Conservation (phyloP, 2,329 filamentous ascomycete genomes). For the Fusarium hainanense region DNA sequence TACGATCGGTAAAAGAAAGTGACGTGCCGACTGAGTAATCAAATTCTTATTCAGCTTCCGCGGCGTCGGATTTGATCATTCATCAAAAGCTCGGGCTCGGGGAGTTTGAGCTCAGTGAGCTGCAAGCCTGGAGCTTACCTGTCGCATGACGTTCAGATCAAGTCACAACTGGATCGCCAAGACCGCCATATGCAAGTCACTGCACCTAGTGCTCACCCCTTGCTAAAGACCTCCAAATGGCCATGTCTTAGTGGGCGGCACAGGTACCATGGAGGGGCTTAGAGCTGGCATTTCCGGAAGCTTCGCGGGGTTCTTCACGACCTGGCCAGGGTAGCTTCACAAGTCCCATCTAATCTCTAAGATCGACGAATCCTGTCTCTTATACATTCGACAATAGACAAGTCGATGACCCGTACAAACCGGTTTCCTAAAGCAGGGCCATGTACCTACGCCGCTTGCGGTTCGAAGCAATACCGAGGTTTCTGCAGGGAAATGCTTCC, state of each 20-base stretch:
- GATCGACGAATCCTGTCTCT: slow-evolving; percentile 35
- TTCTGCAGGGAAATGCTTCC: slow-evolving; percentile 6
- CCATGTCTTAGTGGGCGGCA: slow-evolving; percentile 17
- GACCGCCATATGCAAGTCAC: slow-evolving; percentile 34
- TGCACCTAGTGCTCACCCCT: slow-evolving; percentile 30
- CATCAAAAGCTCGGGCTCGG: slow-evolving; percentile 5
- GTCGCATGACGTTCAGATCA: slow-evolving; percentile 43
- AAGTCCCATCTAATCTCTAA: slow-evolving; percentile 31
- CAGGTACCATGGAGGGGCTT: slow-evolving; percentile 12
- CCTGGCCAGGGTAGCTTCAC: slow-evolving; percentile 8
- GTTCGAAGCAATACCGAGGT: slow-evolving; percentile 10
- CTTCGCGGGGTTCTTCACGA: slow-evolving; percentile 14
- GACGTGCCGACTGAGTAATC: slow-evolving; percentile 7
- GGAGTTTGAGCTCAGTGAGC: slow-evolving; percentile 20
- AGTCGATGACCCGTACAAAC: slow-evolving; percentile 40
- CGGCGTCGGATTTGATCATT: slow-evolving; percentile 13
- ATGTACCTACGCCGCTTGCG: slow-evolving; percentile 4
- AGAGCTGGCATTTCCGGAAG: slow-evolving; percentile 25
- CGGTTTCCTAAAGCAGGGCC: slow-evolving; percentile 17
- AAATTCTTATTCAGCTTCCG: background rate
- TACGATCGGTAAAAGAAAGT: slow-evolving; percentile 5
- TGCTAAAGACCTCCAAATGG: slow-evolving; percentile 20
- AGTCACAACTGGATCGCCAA: slow-evolving; percentile 40
- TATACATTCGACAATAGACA: slow-evolving; percentile 21
- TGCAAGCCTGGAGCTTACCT: slow-evolving; percentile 12